phyloP scores from a whole-genome alignment of 192 early-diverging fungal genomes.

The Coemansia erecta region DNA sequence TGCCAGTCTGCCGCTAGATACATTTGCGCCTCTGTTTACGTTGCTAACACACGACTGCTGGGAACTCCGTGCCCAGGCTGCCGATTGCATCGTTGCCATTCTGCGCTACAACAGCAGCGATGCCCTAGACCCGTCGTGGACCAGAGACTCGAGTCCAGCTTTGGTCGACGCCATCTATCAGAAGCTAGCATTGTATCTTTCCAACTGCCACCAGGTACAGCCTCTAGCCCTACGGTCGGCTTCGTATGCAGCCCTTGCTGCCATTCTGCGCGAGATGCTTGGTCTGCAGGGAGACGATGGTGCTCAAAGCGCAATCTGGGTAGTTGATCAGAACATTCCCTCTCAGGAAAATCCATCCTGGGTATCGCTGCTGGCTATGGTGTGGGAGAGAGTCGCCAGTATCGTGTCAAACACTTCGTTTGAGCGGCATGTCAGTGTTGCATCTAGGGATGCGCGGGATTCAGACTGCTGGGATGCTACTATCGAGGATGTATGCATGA shows the following conservation, averaged over 20 bases:
- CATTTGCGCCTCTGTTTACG: constrained; percentile 38
- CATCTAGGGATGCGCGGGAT: constrained; percentile 11
- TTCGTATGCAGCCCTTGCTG: constrained; percentile 17
- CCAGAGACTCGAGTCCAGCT: constrained; percentile 3
- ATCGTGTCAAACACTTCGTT: constrained; percentile 3
- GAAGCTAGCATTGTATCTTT: constrained; percentile 25
- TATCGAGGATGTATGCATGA: constrained; percentile 26
- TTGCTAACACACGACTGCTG: constrained; percentile 19
- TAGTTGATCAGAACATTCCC: constrained; percentile 8
- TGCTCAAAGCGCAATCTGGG: constrained; percentile 17
- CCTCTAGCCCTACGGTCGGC: not conserved
- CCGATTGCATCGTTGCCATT: constrained; percentile 40
- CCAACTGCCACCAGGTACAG: constrained; percentile 2
- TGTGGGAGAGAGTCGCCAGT: constrained; percentile 19
- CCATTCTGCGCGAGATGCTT: constrained; percentile 26
- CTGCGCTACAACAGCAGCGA: constrained; percentile 15
- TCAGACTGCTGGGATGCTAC: constrained; percentile 22
- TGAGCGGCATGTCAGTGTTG: constrained; percentile 5
- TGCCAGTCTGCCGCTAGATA: constrained; percentile 16
- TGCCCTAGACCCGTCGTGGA: constrained; percentile 2
- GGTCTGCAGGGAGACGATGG: constrained; percentile 1
- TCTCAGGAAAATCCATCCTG: constrained; percentile 15
- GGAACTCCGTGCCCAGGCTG: constrained; percentile 25
- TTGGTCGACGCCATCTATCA: constrained; percentile 19
- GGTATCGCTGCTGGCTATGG: constrained; percentile 26